Conservation (phyloP, 2,329 filamentous ascomycete genomes). For the Beauveria sp. region DNA sequence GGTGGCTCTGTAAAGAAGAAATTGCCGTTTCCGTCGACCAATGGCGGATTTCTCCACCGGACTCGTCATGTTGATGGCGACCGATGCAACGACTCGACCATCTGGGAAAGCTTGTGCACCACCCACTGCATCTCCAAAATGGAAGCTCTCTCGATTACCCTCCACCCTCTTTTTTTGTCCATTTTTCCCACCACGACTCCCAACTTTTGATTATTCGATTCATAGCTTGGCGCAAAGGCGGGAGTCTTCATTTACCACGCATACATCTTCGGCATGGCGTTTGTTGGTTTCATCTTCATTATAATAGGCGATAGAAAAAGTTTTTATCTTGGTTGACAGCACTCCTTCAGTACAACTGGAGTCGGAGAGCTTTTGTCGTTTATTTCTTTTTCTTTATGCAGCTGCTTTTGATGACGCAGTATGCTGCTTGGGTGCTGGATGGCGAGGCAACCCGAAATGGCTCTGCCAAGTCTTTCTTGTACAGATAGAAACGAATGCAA, state of each 20-base stretch:
- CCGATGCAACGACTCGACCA: background rate
- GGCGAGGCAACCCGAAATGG: conserved; percentile 5
- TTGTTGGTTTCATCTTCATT: conserved; percentile 4
- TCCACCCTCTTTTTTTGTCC: conserved; percentile 1
- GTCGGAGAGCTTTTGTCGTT: conserved; percentile 8
- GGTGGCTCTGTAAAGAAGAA: background rate
- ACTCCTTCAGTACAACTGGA: conserved; percentile 2
- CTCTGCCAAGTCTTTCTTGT: conserved; percentile 5
- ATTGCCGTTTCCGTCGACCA: background rate
- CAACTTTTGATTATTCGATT: conserved; percentile 10
- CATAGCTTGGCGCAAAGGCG: conserved; percentile 10
- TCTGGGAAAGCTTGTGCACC: background rate
- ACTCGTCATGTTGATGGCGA: background rate
- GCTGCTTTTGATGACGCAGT: background rate
- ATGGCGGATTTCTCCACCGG: no score
- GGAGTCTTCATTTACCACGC: conserved; percentile 4
- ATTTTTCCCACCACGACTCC: conserved; percentile 5
- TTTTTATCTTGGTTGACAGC: conserved; percentile 1
- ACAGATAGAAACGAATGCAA: background rate
- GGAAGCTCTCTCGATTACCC: background rate
- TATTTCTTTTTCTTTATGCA: background rate
- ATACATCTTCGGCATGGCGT: conserved; percentile 10
- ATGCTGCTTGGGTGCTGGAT: background rate
- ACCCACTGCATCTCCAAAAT: background rate
- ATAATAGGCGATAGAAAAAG: conserved; percentile 12